Evolutionary conservation across 306 rosid genomes (phyloP), one percentile per base, ranked within the genome.

Genomic region (Abrus precatorius): DNA sequence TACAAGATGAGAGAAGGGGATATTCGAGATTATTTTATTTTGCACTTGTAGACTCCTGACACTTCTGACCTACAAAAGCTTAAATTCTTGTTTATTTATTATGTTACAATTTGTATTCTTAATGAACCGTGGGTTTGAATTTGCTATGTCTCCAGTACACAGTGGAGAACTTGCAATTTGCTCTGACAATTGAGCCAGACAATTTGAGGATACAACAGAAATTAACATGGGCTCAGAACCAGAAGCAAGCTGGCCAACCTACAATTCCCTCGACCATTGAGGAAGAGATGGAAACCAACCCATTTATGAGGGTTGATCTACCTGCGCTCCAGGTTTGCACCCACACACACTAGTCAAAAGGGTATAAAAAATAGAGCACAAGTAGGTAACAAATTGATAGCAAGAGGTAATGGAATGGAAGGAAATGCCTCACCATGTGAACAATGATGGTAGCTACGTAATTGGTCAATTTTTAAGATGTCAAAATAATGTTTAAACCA

Each of bases 271-370:
- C 97, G 9, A 88, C 93, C 75, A 91, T 93, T 36, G 93, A 80
- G 81, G 90, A 90, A 45, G 97, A 93, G 79, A n/a, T 84, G 86
- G 97, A 89, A 80, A 91, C 91, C 34, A 85, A 93, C 69, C 97
- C 94, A 13, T 93, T 91, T 80, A 87, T 91, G 86, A 87, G 97
- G 54, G 94, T 85, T 60, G 94, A 90, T 67, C 86, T 88, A 49
- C 92, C 93, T 9, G 81, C 77, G 63, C 20, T 93, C 86, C 97
- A 90, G 93, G 97, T 92, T 80, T 55, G 36, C 67, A 32, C 1
- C 77, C 64, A n/a, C 47, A 1, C 28, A 29, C 41, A 56, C 43
- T 56, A 13, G 40, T 74, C 78, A 30, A 34, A 28, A 9, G 10
- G 33, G 2, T 36, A 54, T 72, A 1, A 11, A 3, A 3, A 52